Evolutionary conservation across 257 asterid species (phyloP).

Genomic region (Salvia miltiorrhiza): DNA sequence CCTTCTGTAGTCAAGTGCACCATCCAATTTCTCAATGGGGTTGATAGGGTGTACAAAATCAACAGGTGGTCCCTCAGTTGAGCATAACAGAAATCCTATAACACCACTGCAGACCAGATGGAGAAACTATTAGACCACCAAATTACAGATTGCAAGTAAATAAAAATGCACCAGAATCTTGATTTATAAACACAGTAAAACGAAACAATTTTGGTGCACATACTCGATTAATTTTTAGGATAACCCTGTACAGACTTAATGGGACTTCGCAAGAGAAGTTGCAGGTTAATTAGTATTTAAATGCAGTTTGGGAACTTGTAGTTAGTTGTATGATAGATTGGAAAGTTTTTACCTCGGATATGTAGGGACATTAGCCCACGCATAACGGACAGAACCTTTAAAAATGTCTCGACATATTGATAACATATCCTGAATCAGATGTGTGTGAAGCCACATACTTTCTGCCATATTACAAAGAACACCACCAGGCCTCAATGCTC

Average conservation of each 20-base stretch:
- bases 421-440: constrained; percentile 87
- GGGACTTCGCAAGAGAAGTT: background rate
- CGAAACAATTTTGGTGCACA: background rate
- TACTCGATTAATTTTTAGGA: background rate
- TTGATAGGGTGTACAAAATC: constrained; percentile 84
- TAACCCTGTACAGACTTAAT: background rate
- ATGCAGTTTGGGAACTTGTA: background rate
- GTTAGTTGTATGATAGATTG: background rate
- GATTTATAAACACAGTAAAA: background rate
- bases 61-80: constrained; percentile 80
- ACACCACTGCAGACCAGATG: constrained; percentile 58
- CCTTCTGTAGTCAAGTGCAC: constrained; percentile 61
- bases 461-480: constrained; percentile 98
- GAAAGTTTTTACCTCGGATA: constrained; percentile 71
- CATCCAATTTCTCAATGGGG: constrained; percentile 86
- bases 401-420: constrained; percentile 70
- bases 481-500: constrained; percentile 92
- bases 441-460: constrained; percentile 99
- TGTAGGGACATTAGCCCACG: constrained; percentile 95
- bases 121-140: constrained; percentile 3
- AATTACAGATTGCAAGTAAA: background rate
- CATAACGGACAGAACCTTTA: constrained; percentile 87
- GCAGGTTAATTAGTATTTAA: background rate
- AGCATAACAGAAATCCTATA: constrained; percentile 80
- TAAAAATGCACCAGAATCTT: background rate